These are phyloP conservation scores for Mycosarcoma maydis DNA, from an alignment of 1,284 basidiomycete genomes.

Conservation along the genomic window DNA sequence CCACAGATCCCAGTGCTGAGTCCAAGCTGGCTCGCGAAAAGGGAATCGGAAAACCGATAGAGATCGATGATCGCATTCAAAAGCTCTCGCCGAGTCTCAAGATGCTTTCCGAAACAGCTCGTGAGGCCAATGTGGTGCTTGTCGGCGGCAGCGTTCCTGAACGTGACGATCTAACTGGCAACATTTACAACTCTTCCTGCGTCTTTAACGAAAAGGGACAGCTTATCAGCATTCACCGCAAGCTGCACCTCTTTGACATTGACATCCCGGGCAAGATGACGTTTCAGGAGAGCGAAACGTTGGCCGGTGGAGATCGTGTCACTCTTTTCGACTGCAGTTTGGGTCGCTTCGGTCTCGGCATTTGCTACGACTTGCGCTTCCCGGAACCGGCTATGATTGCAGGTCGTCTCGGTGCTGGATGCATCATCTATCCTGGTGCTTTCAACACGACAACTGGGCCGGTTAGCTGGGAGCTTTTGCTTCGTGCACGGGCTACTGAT, in stretches of 20 bases:
- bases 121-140: slow-evolving; percentile 83
- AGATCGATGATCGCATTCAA: slow-evolving; percentile 71
- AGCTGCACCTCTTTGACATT: slow-evolving; percentile 97
- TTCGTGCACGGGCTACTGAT: slow-evolving; percentile 87
- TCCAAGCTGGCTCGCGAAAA: slow-evolving; percentile 43
- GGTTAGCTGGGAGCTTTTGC: slow-evolving; percentile 93
- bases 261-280: slow-evolving; percentile 95
- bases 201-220: slow-evolving; percentile 88
- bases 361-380: slow-evolving; percentile 84
- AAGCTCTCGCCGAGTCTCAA: slow-evolving; percentile 74
- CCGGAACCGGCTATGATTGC: slow-evolving; percentile 93
- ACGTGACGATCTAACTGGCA: slow-evolving; percentile 53
- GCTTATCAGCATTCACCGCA: slow-evolving; percentile 87
- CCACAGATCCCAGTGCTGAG: slow-evolving; percentile 29
- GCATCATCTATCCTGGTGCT: slow-evolving; percentile 78
- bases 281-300: slow-evolving; percentile 97
- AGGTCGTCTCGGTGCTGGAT: slow-evolving; percentile 85
- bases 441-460: slow-evolving; percentile 83
- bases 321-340: slow-evolving; percentile 94
- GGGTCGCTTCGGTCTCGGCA: slow-evolving; percentile 87
- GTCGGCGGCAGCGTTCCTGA: slow-evolving; percentile 77
- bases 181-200: slow-evolving; percentile 63
- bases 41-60: slow-evolving; percentile 68
- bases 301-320: slow-evolving; percentile 80
- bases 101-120: slow-evolving; percentile 83